These are phyloP conservation scores for Angomonas ambiguus DNA, from an alignment of 208 protist genomes.

Conservation along the genomic window DNA sequence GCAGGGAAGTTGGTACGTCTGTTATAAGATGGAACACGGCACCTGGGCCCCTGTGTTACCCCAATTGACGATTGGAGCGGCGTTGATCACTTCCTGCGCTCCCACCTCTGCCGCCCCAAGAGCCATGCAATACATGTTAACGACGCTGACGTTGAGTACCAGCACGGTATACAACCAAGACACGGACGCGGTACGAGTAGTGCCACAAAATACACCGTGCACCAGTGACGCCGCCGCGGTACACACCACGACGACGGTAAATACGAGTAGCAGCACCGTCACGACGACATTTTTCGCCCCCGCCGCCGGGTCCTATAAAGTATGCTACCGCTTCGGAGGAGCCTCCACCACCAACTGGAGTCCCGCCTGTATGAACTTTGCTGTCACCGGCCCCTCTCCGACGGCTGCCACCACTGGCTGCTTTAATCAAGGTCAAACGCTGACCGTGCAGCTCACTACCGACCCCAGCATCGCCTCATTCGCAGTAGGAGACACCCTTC, in stretches of 20 bases:
- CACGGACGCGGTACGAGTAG: constrained; percentile 50
- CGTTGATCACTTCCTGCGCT: constrained; percentile 32
- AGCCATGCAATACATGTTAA: constrained; percentile 80
- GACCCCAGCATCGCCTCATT: constrained; percentile 29
- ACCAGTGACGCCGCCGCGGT: constrained; percentile 44
- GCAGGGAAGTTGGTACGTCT: constrained; percentile 48
- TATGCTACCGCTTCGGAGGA: constrained; percentile 83
- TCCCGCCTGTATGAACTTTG: constrained; percentile 53
- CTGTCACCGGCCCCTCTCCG: constrained; percentile 39
- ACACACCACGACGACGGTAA: constrained; percentile 27
- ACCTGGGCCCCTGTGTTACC: constrained; percentile 79
- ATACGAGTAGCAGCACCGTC: constrained; percentile 6
- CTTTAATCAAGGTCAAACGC: constrained; percentile 55
- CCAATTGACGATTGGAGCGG: constrained; percentile 32
- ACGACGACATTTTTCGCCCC: constrained; percentile 54
- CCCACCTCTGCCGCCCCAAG: constrained; percentile 19
- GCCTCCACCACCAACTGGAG: constrained; percentile 64
- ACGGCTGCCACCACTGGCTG: constrained; percentile 42
- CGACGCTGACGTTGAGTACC: constrained; percentile 32
- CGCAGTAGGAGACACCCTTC: constrained; percentile 30
- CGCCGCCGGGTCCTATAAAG: constrained; percentile 49
- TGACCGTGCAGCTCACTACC: constrained; percentile 36
- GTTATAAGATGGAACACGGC: constrained; percentile 62
- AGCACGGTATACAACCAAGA: constrained; percentile 20
- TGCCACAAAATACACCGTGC: constrained; percentile 60